Base-by-base conservation (phyloP, 805 yeast genomes). In the Saturnispora mendoncae region DNA sequence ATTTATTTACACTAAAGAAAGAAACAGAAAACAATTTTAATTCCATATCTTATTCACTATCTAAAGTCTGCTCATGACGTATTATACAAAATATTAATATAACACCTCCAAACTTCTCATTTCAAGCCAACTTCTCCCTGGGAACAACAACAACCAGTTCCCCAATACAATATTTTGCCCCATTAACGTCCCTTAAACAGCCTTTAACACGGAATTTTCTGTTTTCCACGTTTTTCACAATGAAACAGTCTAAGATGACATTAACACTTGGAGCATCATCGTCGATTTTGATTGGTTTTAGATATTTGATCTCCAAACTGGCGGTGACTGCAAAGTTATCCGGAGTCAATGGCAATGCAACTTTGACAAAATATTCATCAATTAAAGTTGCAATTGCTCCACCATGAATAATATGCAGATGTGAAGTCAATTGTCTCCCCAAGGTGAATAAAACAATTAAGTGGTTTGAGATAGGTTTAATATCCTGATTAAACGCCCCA, bases 311-410 rank as follows among this genome's bases (percentile, higher is more conserved):
- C 4, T 65, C 50, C 28, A 74, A 54, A 26, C 55, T 60, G 2
- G 71, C 77, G 6, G 79, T 74, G n/a, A 72, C 74, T 8, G 78
- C 78, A 39, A 60, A 62, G 36, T 43, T 33, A 9, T 66, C 58
- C 0, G 72, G 72, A 17, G 74, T 62, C 15, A 60, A 47, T 3
- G 76, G 68, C 46, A 74, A 65, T 14, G 72, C 76, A 36, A 72
- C 69, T n/a, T 65, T 52, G 43, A 75, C 72, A 39, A 73, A 61
- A 3, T 69, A 73, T 51, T 73, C 79, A 49, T 74, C 79, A 9
- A 74, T 52, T 6, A 74, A 57, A 4, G 78, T 71, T 4, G 76
- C 66, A n/a, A 71, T 58, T 14, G 72, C 62, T 1, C 79, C 79
- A 40, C 74, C 74, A 50, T 74, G 79, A 31, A 74, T 61, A 36